Base-by-base conservation (phyloP, 345 rosid genomes). In the Heritiera littoralis region DNA sequence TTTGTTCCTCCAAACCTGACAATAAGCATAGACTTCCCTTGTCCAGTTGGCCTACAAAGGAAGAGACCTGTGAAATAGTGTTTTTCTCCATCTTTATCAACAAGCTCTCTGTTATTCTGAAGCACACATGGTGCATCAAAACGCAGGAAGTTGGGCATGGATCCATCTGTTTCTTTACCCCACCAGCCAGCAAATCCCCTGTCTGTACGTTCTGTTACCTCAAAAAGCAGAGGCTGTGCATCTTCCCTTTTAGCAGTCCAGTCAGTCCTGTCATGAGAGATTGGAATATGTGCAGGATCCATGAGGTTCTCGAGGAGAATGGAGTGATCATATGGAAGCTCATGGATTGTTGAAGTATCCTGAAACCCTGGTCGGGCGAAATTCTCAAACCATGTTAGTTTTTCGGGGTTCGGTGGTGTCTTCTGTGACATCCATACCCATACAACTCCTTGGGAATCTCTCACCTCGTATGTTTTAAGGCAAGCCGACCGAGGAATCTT, bases 251-350 rank as follows among this genome's bases (percentile, higher is more conserved):
- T 95, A 0, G 98, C 97, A 6, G 87, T 84, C 87, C 93, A 90
- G 68, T 95, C 99, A 2, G 99, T 93, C 78, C 96, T 83, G 74
- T 95, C 97, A 67, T 95, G 98, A 32, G 99, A 95, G 77, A 95
- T 93, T 7, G 98, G 99, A 20, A 95, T 78, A 78, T 95, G 99
- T 35, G 99, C 98, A 0, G 98, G 99, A 86, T 95, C 99, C 99
- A 95, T 95, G 45, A 95, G 92, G 84, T 95, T 95, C 86, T 95
- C 98, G 2, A 93, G 92, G 18, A 95, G 97, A 80, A 95, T 93
- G 63, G 97, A 93, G 82, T 93, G 99, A 77, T 95, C 99, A 55
- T 93, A 95, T 9, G 99, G 99, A 78, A 95, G 92, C 86, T 92
- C 98, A 43, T 95, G 98, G 82, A 87, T 87, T 7, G 94, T 87